A percentile compares a stretch with the other conserved stretches of the same genome.
Evolutionary conservation across 208 protist genomes (phyloP).

Genomic region (Tetramitus jugosus): DNA sequence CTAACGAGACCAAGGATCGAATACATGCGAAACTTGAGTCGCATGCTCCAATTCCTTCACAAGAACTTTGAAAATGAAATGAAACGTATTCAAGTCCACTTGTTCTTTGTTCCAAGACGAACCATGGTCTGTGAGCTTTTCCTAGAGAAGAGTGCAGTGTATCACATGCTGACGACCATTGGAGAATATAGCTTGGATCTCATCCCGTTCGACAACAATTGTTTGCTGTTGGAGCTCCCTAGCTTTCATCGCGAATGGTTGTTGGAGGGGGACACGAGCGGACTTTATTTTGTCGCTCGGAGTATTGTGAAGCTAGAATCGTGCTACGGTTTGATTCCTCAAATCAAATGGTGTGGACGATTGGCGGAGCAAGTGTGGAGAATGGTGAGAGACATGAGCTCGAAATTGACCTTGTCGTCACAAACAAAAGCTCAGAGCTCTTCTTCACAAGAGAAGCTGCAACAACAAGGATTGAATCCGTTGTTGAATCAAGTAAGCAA

Average conservation of each 20-base stretch:
- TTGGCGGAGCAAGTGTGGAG: background rate
- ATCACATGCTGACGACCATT: background rate
- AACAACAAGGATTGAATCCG: too few relatives aligned
- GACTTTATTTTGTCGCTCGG: background rate
- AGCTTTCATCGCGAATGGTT: background rate
- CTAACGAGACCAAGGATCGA: background rate
- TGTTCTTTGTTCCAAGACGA: slow-evolving; percentile 19
- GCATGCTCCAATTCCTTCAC: too few relatives aligned
- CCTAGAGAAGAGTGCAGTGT: slow-evolving; percentile 12
- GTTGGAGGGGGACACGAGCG: slow-evolving; percentile 1
- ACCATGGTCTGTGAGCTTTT: slow-evolving; percentile 16
- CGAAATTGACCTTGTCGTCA: background rate
- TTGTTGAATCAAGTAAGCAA: background rate
- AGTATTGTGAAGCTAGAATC: slow-evolving; percentile 25
- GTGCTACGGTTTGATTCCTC: slow-evolving; percentile 16
- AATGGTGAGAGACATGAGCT: background rate
- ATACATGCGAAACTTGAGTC: background rate
- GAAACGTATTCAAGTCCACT: background rate
- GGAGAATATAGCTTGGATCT: slow-evolving; percentile 20
- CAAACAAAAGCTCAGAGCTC: background rate
- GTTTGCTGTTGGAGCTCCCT: slow-evolving; percentile 5
- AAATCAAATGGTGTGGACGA: background rate
- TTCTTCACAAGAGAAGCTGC: background rate
- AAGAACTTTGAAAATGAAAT: too few relatives aligned
- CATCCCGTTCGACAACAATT: slow-evolving; percentile 20